A percentile compares a stretch with the other conserved stretches of the same genome.
Evolutionary conservation across 148 eudicot genomes (phyloP).

Genomic region (Vaccinium corymbosum): DNA sequence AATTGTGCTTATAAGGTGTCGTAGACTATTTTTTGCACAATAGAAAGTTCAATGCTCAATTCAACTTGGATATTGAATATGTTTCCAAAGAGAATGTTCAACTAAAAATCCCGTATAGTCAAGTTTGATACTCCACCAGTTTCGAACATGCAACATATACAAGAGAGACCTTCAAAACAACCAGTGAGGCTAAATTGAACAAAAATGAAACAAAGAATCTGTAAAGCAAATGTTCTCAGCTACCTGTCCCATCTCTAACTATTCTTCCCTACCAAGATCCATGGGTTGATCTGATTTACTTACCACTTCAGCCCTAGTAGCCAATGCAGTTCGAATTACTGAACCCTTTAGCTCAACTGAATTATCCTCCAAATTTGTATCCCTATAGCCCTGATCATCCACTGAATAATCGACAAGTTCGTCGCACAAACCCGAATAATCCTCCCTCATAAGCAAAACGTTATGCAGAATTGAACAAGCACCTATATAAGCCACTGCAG

Average conservation of each 20-base stretch:
- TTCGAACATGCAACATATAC: background rate
- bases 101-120: background rate
- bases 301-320: slow-evolving; percentile 36
- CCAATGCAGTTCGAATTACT: slow-evolving; percentile 54
- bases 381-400: slow-evolving; percentile 25
- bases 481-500: slow-evolving; percentile 73
- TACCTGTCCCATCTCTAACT: background rate
- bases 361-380: slow-evolving; percentile 22
- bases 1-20: background rate
- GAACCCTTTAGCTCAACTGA: slow-evolving; percentile 24
- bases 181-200: background rate
- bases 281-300: background rate
- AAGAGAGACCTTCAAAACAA: background rate
- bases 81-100: background rate
- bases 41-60: background rate
- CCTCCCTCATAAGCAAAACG: slow-evolving; percentile 74
- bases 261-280: background rate
- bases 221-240: background rate
- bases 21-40: background rate
- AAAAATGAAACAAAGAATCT: background rate
- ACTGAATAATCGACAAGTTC: slow-evolving; percentile 21
- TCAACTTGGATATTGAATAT: background rate
- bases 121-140: background rate
- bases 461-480: slow-evolving; percentile 91
- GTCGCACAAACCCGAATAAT: slow-evolving; percentile 55